Conservation (phyloP, 257 asterid species). For the Ligustrum vulgare region DNA sequence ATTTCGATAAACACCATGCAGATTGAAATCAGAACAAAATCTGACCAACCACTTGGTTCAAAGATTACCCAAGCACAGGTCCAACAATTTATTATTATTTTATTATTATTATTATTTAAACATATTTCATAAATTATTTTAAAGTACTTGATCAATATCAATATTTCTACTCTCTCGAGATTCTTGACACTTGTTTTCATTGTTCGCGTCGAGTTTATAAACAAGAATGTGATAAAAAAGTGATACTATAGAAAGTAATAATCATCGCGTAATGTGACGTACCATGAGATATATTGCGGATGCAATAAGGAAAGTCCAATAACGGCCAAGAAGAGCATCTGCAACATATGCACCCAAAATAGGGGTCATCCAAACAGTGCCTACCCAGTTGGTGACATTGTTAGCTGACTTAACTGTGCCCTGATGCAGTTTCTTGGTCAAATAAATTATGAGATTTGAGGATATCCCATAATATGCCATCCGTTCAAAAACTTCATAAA, state of each 20-base stretch:
- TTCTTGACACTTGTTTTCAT: too few species aligned
- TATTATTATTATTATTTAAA: too few species aligned
- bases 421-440: slow-evolving; percentile 61
- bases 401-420: slow-evolving; percentile 73
- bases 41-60: neutral
- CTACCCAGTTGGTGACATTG: slow-evolving; percentile 80
- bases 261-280: neutral
- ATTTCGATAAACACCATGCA: neutral
- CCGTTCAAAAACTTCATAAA: slow-evolving; percentile 87
- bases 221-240: neutral
- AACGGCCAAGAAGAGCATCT: slow-evolving; percentile 77
- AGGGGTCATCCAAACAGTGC: slow-evolving; percentile 84
- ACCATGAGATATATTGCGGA: slow-evolving; percentile 62
- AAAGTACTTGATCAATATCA: too few species aligned
- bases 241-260: too few species aligned
- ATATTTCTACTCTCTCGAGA: too few species aligned
- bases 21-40: neutral
- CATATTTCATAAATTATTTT: too few species aligned
- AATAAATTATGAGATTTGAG: slow-evolving; percentile 65
- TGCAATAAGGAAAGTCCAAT: slow-evolving; percentile 68
- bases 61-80: neutral
- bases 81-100: neutral
- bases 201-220: neutral
- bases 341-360: slow-evolving; percentile 79
- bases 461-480: slow-evolving; percentile 90